Percentiles rank a stretch among this genome's conserved stretches.
Evolutionary conservation across 768 basidiomycete species (phyloP).

Genomic region (Leccinum variicolor): DNA sequence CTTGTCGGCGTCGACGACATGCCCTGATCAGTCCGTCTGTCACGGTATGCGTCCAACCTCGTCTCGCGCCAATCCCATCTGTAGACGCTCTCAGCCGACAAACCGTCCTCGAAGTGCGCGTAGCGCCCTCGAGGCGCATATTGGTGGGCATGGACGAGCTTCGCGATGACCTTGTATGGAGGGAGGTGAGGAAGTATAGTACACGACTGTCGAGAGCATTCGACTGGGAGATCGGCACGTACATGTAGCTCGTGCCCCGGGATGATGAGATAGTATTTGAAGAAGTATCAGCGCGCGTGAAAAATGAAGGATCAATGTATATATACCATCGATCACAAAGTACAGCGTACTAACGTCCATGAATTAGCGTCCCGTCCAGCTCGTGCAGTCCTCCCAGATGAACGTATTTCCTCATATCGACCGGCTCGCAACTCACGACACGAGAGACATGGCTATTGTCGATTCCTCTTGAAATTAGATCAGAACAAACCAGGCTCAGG

Average conservation of each 20-base stretch:
- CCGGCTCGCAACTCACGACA: constrained; percentile 93
- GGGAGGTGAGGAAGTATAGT: constrained; percentile 56
- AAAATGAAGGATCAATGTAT: too few species aligned
- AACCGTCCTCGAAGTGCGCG: constrained; percentile 68
- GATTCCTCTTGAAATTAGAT: constrained; percentile 92
- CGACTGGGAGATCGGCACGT: constrained; percentile 52
- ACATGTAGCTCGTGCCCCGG: constrained; percentile 53
- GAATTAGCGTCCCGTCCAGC: constrained; percentile 87
- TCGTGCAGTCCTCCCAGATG: constrained; percentile 92
- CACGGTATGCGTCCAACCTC: constrained; percentile 34
- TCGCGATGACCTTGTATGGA: constrained; percentile 45
- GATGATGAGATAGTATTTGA: constrained; percentile 48
- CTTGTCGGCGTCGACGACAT: not conserved
- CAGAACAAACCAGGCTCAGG: constrained; percentile 92
- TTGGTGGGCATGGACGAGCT: constrained; percentile 55
- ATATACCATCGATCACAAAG: too few species aligned
- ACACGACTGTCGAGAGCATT: constrained; percentile 54
- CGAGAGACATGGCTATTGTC: constrained; percentile 91
- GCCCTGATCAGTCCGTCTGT: constrained; percentile 13
- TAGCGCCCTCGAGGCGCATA: constrained; percentile 40
- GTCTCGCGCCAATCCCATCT: constrained; percentile 78
- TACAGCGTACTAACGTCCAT: constrained; percentile 72
- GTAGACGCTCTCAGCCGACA: constrained; percentile 61
- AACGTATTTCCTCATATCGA: constrained; percentile 98
- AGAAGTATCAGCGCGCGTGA: too few species aligned